Conservation (phyloP, 176 grass and related monocot species). For the Carex kokanica region DNA sequence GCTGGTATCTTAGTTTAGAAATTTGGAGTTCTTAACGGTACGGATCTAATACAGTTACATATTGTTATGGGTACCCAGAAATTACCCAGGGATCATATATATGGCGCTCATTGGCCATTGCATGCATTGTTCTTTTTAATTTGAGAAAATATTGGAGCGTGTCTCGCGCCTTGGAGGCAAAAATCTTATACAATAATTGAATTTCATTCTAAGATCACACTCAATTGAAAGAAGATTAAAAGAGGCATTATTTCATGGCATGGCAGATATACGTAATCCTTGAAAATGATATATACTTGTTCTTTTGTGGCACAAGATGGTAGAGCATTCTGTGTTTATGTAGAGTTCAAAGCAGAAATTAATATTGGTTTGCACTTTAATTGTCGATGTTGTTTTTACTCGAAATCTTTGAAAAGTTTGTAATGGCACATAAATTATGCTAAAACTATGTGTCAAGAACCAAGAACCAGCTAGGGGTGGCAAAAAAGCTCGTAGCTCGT, state of each 20-base stretch:
- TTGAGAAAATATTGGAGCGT: background rate
- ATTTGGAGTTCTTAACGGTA: background rate
- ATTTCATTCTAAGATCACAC: background rate
- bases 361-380: too few relatives aligned
- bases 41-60: background rate
- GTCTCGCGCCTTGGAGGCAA: background rate
- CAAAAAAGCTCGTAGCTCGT: too few relatives aligned
- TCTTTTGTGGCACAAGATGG: background rate
- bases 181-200: conserved; percentile 17
- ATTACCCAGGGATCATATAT: background rate
- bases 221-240: background rate
- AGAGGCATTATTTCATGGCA: background rate
- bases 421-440: background rate
- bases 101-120: background rate
- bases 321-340: background rate
- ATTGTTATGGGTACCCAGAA: background rate
- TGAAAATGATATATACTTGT: background rate
- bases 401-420: background rate
- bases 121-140: background rate
- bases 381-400: too few relatives aligned
- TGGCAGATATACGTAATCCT: background rate
- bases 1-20: background rate
- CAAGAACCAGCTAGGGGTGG: too few relatives aligned
- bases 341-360: background rate
- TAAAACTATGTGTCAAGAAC: background rate